Conservation (phyloP, 1,139 yeast genomes). For the Blastobotrys petasosporus region DNA sequence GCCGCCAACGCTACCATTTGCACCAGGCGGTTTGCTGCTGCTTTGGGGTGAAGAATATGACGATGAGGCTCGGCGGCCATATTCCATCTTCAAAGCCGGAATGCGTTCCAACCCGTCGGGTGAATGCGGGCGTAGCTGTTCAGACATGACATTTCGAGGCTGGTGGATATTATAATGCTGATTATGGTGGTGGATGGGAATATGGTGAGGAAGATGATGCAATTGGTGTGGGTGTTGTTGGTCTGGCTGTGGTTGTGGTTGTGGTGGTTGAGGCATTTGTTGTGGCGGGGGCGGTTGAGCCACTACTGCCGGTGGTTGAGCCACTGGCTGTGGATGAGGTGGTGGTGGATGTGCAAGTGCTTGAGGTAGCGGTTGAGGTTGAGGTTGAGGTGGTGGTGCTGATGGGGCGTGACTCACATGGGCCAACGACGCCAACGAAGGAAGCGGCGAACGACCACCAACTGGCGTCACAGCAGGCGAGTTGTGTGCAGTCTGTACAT, state of each 20-base stretch:
- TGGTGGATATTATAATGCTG: background rate
- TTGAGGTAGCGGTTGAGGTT: slow-evolving; percentile 1
- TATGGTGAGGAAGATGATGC: background rate
- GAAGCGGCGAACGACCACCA: too few species aligned
- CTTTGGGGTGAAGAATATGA: background rate
- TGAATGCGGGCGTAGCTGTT: slow-evolving; percentile 32
- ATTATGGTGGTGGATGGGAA: background rate
- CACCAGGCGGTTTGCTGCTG: slow-evolving; percentile 2
- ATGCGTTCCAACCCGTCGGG: slow-evolving; percentile 31
- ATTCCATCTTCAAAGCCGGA: slow-evolving; percentile 26
- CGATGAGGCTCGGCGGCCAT: slow-evolving; percentile 2
- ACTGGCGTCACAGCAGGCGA: too few species aligned
- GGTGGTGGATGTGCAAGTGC: background rate
- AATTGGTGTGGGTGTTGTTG: background rate
- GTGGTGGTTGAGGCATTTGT: slow-evolving; percentile 15
- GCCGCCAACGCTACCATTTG: background rate
- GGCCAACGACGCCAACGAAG: too few species aligned
- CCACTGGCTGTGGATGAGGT: background rate
- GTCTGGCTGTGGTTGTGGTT: slow-evolving; percentile 25
- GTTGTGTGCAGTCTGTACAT: background rate
- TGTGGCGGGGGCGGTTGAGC: slow-evolving; percentile 5
- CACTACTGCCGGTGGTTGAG: slow-evolving; percentile 1
- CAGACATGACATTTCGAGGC: slow-evolving; percentile 28
- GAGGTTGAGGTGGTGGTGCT: slow-evolving; percentile 12
- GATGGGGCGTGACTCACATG: slow-evolving; percentile 2